A percentile compares a stretch with the other conserved stretches of the same genome.
Evolutionary conservation across 192 early-diverging fungal species (phyloP).

Genomic region (Entomortierella beljakovae): DNA sequence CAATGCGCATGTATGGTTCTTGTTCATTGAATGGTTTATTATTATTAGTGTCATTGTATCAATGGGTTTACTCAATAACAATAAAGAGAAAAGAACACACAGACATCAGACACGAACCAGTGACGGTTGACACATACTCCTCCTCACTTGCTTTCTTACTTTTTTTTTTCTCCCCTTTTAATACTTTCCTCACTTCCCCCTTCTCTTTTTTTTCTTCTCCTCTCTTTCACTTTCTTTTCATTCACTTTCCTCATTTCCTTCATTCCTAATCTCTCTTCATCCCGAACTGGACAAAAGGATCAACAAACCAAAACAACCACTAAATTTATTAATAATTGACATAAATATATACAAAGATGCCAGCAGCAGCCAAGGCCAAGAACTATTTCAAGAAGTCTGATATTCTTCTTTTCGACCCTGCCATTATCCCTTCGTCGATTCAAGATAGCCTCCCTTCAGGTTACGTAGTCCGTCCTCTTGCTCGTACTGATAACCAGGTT

Average conservation of each 20-base stretch:
- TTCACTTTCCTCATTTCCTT: constrained; percentile 4
- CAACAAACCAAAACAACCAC: background rate
- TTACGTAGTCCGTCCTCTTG: constrained; percentile 76
- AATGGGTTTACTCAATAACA: background rate
- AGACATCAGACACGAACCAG: background rate
- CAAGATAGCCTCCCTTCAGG: constrained; percentile 70
- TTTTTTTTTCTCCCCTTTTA: background rate
- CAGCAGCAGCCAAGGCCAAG: constrained; percentile 11
- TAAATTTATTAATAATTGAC: background rate
- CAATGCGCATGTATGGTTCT: too few species aligned
- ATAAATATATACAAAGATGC: constrained; percentile 11
- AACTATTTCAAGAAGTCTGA: constrained; percentile 49
- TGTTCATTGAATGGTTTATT: too few species aligned
- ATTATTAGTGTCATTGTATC: too few species aligned
- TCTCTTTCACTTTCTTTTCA: constrained; percentile 4
- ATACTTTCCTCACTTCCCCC: background rate
- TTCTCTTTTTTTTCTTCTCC: constrained; percentile 1
- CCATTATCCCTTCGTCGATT: constrained; percentile 77
- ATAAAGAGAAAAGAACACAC: background rate
- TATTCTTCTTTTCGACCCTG: constrained; percentile 69
- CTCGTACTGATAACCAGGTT: constrained; percentile 74
- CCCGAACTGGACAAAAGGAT: background rate
- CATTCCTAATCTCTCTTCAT: background rate
- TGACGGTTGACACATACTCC: background rate
- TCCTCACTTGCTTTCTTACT: background rate